phyloP scores from a whole-genome alignment of 2,329 filamentous ascomycete genomes.

The Neofusicoccum laricinum region DNA sequence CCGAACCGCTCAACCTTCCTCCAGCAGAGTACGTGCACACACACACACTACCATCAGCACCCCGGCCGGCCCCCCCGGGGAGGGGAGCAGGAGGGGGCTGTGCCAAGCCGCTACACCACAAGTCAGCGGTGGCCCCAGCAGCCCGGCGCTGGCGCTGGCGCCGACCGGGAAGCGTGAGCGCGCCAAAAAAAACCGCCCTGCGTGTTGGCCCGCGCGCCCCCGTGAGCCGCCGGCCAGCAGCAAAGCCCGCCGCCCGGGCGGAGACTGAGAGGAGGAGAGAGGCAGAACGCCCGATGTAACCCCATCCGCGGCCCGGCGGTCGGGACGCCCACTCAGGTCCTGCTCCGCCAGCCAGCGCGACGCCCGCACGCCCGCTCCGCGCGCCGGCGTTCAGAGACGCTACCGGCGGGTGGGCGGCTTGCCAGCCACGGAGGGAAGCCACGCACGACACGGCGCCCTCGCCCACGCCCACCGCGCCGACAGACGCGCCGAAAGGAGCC shows the following conservation, averaged over 20 bases:
- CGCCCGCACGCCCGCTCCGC: constrained; percentile 10
- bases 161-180: too few relatives aligned
- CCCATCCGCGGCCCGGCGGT: not conserved
- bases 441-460: not conserved
- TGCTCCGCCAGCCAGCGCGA: not conserved
- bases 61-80: not conserved
- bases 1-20: constrained; percentile 7
- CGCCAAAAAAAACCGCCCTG: too few relatives aligned
- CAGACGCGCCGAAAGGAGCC: not conserved
- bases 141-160: too few relatives aligned
- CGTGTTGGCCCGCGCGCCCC: too few relatives aligned
- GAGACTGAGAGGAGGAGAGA: too few relatives aligned
- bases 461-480: not conserved
- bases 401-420: not conserved
- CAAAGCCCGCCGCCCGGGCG: not conserved
- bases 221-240: not conserved
- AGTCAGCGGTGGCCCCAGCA: not conserved
- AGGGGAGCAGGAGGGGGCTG: too few relatives aligned
- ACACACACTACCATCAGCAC: too few relatives aligned
- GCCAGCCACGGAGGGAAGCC: not conserved
- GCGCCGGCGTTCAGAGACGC: constrained; percentile 4
- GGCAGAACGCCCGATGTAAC: constrained; percentile 7
- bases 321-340: not conserved
- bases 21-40: not conserved
- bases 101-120: constrained; percentile 1